Evolutionary conservation across 2,329 filamentous ascomycete species (phyloP), one percentile per base, ranked within the genome.

Genomic region (Dichotomopilus funicola): DNA sequence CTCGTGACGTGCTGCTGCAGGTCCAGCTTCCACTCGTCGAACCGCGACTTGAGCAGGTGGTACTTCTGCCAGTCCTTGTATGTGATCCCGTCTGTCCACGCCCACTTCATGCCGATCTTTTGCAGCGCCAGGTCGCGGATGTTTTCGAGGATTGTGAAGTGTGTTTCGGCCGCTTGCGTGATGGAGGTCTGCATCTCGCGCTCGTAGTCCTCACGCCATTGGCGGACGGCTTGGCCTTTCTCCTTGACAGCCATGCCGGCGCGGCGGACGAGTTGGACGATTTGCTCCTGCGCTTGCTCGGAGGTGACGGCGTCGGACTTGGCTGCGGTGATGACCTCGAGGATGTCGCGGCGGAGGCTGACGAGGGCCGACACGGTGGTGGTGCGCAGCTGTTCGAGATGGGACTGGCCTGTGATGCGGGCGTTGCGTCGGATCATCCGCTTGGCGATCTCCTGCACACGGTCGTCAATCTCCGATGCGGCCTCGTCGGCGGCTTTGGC

Each of bases 11-110:
- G 81, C 56, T 84, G 78, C 67, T 89, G 85, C 48, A 99, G 84
- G 63, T 95, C 89, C 38, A 82, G 78, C 54, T 89, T 87, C 91
- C 92, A 96, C 65, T 89, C 83, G 48, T 87, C 85, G 51, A 96
- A 88, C 10, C 88, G 86, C 53, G 81, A 82, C 74, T 89, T 95
- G 56, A 99, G 77, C 57, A 88, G 83, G 69, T 97, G 91, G 67
- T 96, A 99, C 69, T 92, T 94, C 57, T 87, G 83, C 94, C 94
- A 99, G 70, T 99, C 91, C 70, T 95, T 91, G 77, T 99, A 96
- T 1, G 92, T 95, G 59, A 99, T 82, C 36, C 90, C 90, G 56
- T 97, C 91, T 74, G 91, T 94, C 86, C 89, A 95, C 10, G 92
- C 91, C 91, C 94, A 99, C 66, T 82, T 83, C 84, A 95, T 92